Conservation (phyloP, 169 alveolate genomes). For the Plasmodium reichenowi region DNA sequence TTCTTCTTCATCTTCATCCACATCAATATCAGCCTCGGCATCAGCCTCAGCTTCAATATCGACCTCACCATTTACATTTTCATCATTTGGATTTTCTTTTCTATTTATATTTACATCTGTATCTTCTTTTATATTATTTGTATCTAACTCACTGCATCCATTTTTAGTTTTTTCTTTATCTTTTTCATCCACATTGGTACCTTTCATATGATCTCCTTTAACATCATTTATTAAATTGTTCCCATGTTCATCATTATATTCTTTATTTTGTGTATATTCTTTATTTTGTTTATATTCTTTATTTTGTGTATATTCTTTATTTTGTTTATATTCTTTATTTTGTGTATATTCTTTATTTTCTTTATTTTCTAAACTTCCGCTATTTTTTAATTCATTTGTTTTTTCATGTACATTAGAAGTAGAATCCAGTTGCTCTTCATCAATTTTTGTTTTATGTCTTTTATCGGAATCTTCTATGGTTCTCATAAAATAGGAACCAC, state of each 20-base stretch:
- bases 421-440: too few species aligned
- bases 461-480: too few species aligned
- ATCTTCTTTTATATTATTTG: not conserved
- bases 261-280: not conserved
- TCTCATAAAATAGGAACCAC: not conserved
- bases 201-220: not conserved
- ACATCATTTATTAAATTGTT: not conserved
- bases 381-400: too few species aligned
- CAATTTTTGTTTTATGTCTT: too few species aligned
- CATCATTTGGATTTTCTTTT: slow-evolving; percentile 4
- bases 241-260: not conserved
- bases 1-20: slow-evolving; percentile 48
- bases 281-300: not conserved
- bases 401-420: too few species aligned
- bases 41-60: not conserved
- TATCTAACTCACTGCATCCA: not conserved
- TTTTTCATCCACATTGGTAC: not conserved
- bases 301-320: not conserved
- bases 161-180: not conserved
- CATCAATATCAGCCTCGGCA: not conserved
- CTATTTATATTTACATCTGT: slow-evolving; percentile 1
- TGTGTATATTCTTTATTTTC: not conserved
- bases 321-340: not conserved
- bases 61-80: slow-evolving; percentile 29
- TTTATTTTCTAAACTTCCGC: not conserved